Evolutionary conservation across 2,329 filamentous ascomycete genomes (phyloP).

Genomic region (Neoarthrinium moseri): DNA sequence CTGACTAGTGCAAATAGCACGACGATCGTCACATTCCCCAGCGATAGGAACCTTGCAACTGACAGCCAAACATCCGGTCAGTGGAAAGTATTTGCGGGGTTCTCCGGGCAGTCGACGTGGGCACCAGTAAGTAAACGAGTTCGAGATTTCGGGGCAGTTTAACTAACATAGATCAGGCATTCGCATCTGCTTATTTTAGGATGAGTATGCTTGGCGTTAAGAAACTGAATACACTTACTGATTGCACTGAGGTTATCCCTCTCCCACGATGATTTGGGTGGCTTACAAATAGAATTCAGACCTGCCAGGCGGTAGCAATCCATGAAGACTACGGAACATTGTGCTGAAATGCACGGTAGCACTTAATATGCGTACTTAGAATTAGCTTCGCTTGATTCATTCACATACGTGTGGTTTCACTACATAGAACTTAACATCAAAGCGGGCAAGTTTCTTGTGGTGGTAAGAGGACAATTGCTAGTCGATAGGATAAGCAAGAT

Average conservation of each 20-base stretch:
- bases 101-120: slow-evolving; percentile 18
- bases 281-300: too few relatives aligned
- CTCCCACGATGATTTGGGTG: slow-evolving; percentile 16
- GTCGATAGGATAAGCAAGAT: too few relatives aligned
- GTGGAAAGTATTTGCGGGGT: slow-evolving; percentile 23
- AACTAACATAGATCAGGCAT: slow-evolving; percentile 21
- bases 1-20: slow-evolving; percentile 23
- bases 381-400: too few relatives aligned
- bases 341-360: too few relatives aligned
- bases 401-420: too few relatives aligned
- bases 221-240: slow-evolving; percentile 42
- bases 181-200: slow-evolving; percentile 40
- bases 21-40: slow-evolving; percentile 31
- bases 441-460: too few relatives aligned
- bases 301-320: too few relatives aligned
- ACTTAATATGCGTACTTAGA: too few relatives aligned
- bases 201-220: slow-evolving; percentile 43
- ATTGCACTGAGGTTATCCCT: slow-evolving; percentile 40
- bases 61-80: slow-evolving; percentile 16
- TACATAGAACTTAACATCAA: too few relatives aligned
- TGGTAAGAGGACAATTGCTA: too few relatives aligned
- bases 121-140: slow-evolving; percentile 19
- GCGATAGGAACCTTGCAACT: slow-evolving; percentile 25
- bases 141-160: background rate
- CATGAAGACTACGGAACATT: too few relatives aligned